Percentiles rank a stretch among this genome's conserved stretches.
These are phyloP conservation scores for Krasilnikovozyma curviuscula DNA, from an alignment of 768 basidiomycete species.

Conservation along the genomic window DNA sequence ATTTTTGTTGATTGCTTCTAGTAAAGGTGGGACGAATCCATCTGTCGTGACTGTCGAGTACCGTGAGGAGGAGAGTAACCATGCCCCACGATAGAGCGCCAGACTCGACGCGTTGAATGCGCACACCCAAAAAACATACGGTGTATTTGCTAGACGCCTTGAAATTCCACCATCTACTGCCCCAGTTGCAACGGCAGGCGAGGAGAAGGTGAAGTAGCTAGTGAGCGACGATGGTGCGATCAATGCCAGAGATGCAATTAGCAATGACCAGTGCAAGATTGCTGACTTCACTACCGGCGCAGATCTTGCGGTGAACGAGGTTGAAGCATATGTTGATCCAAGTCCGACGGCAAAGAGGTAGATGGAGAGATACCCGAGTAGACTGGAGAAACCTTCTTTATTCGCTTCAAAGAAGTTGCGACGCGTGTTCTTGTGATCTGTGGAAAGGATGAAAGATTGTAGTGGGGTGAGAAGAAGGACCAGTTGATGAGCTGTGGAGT, in stretches of 20 bases:
- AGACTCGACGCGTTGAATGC: no score
- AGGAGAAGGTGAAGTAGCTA: background rate
- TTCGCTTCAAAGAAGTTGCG: slow-evolving; percentile 50
- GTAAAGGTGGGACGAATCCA: slow-evolving; percentile 32
- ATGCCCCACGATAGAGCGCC: no score
- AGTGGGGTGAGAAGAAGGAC: slow-evolving; percentile 35
- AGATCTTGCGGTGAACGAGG: slow-evolving; percentile 24
- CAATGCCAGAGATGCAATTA: slow-evolving; percentile 35
- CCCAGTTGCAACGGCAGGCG: slow-evolving; percentile 1
- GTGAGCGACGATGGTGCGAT: background rate
- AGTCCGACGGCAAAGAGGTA: slow-evolving; percentile 67
- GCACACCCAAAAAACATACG: no score
- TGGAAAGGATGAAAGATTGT: slow-evolving; percentile 48
- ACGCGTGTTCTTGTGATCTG: slow-evolving; percentile 42
- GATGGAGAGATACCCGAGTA: slow-evolving; percentile 65
- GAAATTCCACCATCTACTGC: background rate
- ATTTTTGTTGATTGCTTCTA: slow-evolving; percentile 70
- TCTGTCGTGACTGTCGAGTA: no score
- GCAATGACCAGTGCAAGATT: slow-evolving; percentile 53
- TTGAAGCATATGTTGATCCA: slow-evolving; percentile 62
- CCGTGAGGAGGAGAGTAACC: no score
- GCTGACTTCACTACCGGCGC: slow-evolving; percentile 47
- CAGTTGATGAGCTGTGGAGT: slow-evolving; percentile 46
- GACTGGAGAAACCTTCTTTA: slow-evolving; percentile 49
- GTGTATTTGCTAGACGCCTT: background rate